Evolutionary conservation across 306 rosid genomes (phyloP).

Genomic region (Begonia fuchsioides): DNA sequence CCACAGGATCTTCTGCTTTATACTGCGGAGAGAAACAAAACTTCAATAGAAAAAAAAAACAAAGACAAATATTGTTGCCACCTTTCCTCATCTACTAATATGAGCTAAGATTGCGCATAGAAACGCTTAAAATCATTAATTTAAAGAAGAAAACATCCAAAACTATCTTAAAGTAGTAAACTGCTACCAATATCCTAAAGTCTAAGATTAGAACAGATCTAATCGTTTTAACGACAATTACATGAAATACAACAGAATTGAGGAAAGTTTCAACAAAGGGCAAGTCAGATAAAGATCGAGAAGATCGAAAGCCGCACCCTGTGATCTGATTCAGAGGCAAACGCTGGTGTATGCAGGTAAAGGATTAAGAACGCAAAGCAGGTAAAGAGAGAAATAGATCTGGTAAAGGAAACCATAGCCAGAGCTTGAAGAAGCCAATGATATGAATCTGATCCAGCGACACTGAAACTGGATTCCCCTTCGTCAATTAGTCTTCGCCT

Average conservation of each 20-base stretch:
- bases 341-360: constrained; percentile 21
- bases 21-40: constrained; percentile 41
- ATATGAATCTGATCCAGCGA: no score
- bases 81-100: background rate
- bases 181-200: background rate
- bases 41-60: no score
- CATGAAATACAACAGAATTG: background rate
- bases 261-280: no score
- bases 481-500: no score
- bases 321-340: constrained; percentile 90
- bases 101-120: no score
- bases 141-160: no score
- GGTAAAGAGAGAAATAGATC: constrained; percentile 31
- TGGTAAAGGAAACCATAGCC: constrained; percentile 53
- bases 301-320: constrained; percentile 31
- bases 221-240: background rate
- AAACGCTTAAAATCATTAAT: background rate
- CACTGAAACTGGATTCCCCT: no score
- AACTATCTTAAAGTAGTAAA: background rate
- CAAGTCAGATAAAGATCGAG: constrained; percentile 5
- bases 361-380: constrained; percentile 18
- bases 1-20: constrained; percentile 45
- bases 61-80: no score
- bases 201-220: background rate
- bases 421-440: no score